Percentiles rank a stretch among this genome's conserved stretches.
Evolutionary conservation across 371 early-diverging fungal genomes (phyloP).

Genomic region (Nematocida major): DNA sequence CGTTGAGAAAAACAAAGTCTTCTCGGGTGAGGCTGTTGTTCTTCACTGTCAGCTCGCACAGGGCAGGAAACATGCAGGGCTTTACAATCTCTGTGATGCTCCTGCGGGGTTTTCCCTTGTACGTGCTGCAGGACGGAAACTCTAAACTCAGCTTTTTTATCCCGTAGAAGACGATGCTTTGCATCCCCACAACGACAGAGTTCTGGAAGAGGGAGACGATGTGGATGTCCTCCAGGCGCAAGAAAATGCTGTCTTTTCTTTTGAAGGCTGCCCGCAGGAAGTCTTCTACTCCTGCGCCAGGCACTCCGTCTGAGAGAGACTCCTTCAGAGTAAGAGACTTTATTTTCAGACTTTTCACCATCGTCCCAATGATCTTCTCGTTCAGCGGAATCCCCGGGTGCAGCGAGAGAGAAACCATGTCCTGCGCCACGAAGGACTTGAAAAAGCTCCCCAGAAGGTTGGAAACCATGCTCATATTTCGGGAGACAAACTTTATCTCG

Average conservation of each 20-base stretch:
- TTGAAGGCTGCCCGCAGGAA: not conserved
- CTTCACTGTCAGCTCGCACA: constrained; percentile 13
- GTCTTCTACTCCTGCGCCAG: not conserved
- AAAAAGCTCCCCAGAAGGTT: not conserved
- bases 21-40: not conserved
- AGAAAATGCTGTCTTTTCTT: not conserved
- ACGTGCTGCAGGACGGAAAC: not conserved
- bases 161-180: not conserved
- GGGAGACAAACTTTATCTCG: not conserved
- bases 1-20: constrained; percentile 1
- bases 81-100: constrained; percentile 5
- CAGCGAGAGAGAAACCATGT: constrained; percentile 2
- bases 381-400: not conserved
- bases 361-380: not conserved
- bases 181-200: not conserved
- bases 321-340: not conserved
- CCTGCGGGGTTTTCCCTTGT: not conserved
- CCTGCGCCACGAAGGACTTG: not conserved
- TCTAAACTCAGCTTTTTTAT: not conserved
- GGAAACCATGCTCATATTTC: not conserved
- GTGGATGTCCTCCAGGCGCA: not conserved
- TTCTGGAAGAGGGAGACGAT: not conserved
- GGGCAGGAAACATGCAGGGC: not conserved
- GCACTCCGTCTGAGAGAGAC: not conserved
- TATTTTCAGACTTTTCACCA: not conserved